Conservation (phyloP, 2,329 filamentous ascomycete species). For the Arthroderma uncinatum region DNA sequence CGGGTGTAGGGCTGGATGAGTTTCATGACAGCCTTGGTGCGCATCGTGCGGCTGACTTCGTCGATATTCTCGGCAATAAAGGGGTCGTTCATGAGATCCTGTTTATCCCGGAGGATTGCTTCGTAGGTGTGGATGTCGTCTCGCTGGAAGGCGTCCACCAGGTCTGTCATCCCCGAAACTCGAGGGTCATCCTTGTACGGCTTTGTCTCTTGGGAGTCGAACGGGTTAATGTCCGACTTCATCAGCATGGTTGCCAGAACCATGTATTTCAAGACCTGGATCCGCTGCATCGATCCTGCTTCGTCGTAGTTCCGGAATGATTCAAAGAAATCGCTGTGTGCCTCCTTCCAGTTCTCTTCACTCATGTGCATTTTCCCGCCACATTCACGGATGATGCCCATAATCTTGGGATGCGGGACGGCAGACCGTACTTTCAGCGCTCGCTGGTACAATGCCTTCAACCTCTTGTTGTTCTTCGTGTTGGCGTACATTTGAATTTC, state of each 20-base stretch:
- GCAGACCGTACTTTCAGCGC: slow-evolving; percentile 90
- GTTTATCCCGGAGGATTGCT: slow-evolving; percentile 72
- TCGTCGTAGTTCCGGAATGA: slow-evolving; percentile 99
- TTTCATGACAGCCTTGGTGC: slow-evolving; percentile 87
- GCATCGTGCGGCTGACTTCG: slow-evolving; percentile 95
- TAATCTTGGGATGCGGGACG: slow-evolving; percentile 95
- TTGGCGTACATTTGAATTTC: slow-evolving; percentile 99
- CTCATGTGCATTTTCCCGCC: slow-evolving; percentile 99
- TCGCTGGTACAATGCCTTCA: slow-evolving; percentile 85
- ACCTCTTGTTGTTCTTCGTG: slow-evolving; percentile 91
- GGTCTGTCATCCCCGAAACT: slow-evolving; percentile 91
- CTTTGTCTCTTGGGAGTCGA: slow-evolving; percentile 97
- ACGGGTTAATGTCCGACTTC: slow-evolving; percentile 97
- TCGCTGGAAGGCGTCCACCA: slow-evolving; percentile 91
- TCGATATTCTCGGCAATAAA: slow-evolving; percentile 99
- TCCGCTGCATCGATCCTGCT: slow-evolving; percentile 87
- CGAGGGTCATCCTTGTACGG: slow-evolving; percentile 93
- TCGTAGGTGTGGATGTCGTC: slow-evolving; percentile 92
- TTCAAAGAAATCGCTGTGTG: slow-evolving; percentile 95
- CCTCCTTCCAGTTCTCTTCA: slow-evolving; percentile 97
- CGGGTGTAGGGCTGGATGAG: slow-evolving; percentile 89
- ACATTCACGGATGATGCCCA: slow-evolving; percentile 97
- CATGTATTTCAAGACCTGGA: slow-evolving; percentile 94
- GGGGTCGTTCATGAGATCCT: slow-evolving; percentile 76
- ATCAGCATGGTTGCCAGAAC: slow-evolving; percentile 96